Base-by-base conservation (phyloP, 2,329 filamentous ascomycete species). In the Torrubiellomyces zombiae region DNA sequence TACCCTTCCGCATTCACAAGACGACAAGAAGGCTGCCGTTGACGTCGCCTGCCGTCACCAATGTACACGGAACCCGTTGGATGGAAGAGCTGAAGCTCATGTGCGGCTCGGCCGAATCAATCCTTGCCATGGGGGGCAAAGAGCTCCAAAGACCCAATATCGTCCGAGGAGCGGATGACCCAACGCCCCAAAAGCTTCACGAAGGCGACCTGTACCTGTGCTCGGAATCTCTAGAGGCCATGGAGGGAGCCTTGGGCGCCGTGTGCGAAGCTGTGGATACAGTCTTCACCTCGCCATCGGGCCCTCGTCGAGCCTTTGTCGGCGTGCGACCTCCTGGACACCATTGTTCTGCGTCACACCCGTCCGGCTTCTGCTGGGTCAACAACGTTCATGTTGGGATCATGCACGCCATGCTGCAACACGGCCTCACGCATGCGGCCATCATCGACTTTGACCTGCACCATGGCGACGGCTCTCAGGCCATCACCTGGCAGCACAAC, bases 311-410 rank as follows among this genome's bases (percentile, higher is more conserved):
- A 28, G 83, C 85, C 0, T 98, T 98, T 47, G 82, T 95, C 24
- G 85, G 78, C 15, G 78, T 95, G 24, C 73, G 89, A 16, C 89
- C 89, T 4, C 89, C 89, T 0, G 89, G 89, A 1, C 89, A 98
- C 45, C 89, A 98, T 45, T 98, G 89, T 51, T 93, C 86, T 3
- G 71, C 81, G 4, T 70, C 77, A 24, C 75, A 77, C 39, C 89
- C 89, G 1, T 94, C 86, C 3, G 89, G 89, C 0, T 98, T 98
- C 45, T 98, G 89, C 55, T 98, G 89, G 86, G 56, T 98, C 25
- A 98, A 98, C 50, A 98, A 98, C 44, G 83, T 98, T 1, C 86
- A 95, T 44, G 81, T 98, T 13, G 89, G 86, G 1, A 93, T 98
- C 35, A 79, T 91, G 48, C 80, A 98, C 47, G 86, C 75, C 8